Evolutionary conservation across 2,329 filamentous ascomycete species (phyloP).

Genomic region (Passalora sequoiae): DNA sequence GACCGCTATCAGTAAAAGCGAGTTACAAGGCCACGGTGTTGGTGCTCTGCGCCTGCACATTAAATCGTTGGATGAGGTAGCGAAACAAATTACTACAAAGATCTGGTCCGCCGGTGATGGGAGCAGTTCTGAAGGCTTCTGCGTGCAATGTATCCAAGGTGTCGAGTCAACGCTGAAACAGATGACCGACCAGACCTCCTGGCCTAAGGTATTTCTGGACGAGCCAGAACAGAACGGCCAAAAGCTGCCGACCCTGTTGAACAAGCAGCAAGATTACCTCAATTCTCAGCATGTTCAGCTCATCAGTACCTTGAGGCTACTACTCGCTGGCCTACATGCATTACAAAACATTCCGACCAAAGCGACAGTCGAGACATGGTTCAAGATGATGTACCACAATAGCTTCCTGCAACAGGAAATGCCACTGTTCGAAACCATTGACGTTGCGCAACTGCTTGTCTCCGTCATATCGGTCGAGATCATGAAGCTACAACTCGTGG

Average conservation of each 20-base stretch:
- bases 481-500: slow-evolving; percentile 61
- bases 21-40: slow-evolving; percentile 7
- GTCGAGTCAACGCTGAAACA: slow-evolving; percentile 17
- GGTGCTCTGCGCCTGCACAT: slow-evolving; percentile 9
- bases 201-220: slow-evolving; percentile 21
- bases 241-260: too few relatives aligned
- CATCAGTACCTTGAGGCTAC: slow-evolving; percentile 53
- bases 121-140: slow-evolving; percentile 15
- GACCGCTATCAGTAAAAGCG: slow-evolving; percentile 17
- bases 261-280: slow-evolving; percentile 52
- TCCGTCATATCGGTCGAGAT: slow-evolving; percentile 67
- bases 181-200: slow-evolving; percentile 32
- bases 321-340: slow-evolving; percentile 49
- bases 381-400: slow-evolving; percentile 63
- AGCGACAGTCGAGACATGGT: slow-evolving; percentile 64
- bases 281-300: slow-evolving; percentile 63
- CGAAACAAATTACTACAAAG: slow-evolving; percentile 14
- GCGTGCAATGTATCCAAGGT: slow-evolving; percentile 20
- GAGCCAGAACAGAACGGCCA: too few relatives aligned
- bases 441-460: slow-evolving; percentile 60
- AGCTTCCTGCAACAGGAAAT: slow-evolving; percentile 61
- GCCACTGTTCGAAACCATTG: slow-evolving; percentile 29
- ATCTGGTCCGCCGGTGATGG: slow-evolving; percentile 14
- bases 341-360: slow-evolving; percentile 19
- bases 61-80: slow-evolving; percentile 24